Conservation (phyloP, 768 basidiomycete species). For the Mycena pura region DNA sequence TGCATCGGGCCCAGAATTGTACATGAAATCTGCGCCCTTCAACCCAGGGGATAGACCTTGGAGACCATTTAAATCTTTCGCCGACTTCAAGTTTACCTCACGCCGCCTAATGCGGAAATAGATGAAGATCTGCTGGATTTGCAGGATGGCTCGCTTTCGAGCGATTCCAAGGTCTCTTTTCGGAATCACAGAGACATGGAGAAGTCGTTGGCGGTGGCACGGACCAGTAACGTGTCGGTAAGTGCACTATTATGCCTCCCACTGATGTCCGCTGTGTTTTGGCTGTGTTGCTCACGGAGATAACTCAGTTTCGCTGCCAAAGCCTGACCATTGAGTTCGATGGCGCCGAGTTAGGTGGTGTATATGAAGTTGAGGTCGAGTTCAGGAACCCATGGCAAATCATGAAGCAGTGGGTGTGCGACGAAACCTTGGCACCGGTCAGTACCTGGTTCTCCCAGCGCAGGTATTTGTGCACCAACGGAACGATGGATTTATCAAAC, state of each 20-base stretch:
- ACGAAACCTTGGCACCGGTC: constrained; percentile 13
- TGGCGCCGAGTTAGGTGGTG: constrained; percentile 2
- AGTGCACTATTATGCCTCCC: no score
- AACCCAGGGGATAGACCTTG: constrained; percentile 3
- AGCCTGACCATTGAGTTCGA: constrained; percentile 4
- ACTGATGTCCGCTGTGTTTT: no score
- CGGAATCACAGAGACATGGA: constrained; percentile 17
- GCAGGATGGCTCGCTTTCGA: background rate
- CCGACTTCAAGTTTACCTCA: constrained; percentile 10
- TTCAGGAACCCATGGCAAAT: constrained; percentile 29
- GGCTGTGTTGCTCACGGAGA: no score
- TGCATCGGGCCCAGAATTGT: background rate
- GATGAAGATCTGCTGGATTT: constrained; percentile 8
- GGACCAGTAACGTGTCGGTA: constrained; percentile 12
- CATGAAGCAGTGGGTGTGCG: constrained; percentile 15
- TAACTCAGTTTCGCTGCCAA: constrained; percentile 20
- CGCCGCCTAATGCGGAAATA: constrained; percentile 8
- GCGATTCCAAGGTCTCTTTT: constrained; percentile 1
- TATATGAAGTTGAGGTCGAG: constrained; percentile 21
- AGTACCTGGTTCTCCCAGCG: constrained; percentile 22
- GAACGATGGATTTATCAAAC: constrained; percentile 2
- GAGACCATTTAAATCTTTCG: constrained; percentile 5
- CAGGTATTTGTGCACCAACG: constrained; percentile 20
- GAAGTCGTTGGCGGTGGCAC: constrained; percentile 9
- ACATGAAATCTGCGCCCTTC: background rate